Base-by-base conservation (phyloP, 2,329 filamentous ascomycete species). In the Paraphoma sp. region DNA sequence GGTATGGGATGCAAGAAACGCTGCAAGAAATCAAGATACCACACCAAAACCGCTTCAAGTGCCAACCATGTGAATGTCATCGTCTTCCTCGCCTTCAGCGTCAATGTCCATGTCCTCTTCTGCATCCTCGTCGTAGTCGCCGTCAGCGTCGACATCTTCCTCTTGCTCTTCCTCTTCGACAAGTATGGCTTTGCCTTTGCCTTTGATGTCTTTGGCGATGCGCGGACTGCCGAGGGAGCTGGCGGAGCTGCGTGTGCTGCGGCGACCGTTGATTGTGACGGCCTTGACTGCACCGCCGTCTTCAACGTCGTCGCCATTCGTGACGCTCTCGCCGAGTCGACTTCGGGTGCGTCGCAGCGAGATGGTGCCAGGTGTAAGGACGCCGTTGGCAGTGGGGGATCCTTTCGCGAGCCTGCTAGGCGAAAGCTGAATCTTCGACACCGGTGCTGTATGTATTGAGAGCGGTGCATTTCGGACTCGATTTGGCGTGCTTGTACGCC, bases 271-370 rank as follows among this genome's bases (percentile, higher is more conserved):
- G 2, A 67, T 54, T 9, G 55, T 29, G 2, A 64, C 51, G 2
- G 67, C 54, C 45, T 71, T 74, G 18, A 71, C 72, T 7, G 69
- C 71, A 7, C 69, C 72, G 9, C 72, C 67, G 16, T 74, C 71
- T 31, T 66, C 68, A 2, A 62, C 63, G 6, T 72, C 71, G 16
- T 73, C 71, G 10, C 72, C 73, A 30, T 76, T 78, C 0, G 73
- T 68, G 11, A 79, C 71, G 33, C 75, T 78, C 46, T 79, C 72
- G 16, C 71, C 79, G 0, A 82, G 72, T 57, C 77, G 77, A 59
- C 80, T 82, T 48, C 80, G 68, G 14, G 78, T 80, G 11, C 80
- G 72, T 14, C 76, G 64, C 0, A 74, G 55, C 2, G 65, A 74
- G 2, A 70, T 59, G 4, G 67, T 70, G 7, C 59, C 66, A 0